A percentile compares a stretch with the other conserved stretches of the same genome.
Conservation (phyloP, 1,284 basidiomycete genomes). For the Rhodotorula sp. region DNA sequence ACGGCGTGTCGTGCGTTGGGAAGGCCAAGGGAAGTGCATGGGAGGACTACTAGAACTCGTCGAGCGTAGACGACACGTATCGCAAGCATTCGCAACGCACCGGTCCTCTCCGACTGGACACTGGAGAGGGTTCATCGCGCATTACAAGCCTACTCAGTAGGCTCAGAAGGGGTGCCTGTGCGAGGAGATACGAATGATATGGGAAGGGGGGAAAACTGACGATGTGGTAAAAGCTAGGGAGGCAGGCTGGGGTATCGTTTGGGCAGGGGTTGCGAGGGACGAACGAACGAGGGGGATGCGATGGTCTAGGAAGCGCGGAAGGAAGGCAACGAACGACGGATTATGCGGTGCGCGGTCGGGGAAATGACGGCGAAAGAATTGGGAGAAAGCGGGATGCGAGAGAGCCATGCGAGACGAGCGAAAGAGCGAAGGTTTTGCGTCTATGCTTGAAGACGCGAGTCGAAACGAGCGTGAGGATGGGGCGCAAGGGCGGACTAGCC, state of each 20-base stretch:
- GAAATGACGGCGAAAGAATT: neutral
- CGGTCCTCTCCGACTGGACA: no score
- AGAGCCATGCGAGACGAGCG: neutral
- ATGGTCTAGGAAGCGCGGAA: no score
- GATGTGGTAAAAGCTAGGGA: no score
- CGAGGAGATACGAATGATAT: neutral
- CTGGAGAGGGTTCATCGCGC: neutral
- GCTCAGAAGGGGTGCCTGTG: neutral
- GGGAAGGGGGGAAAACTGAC: neutral
- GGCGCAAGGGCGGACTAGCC: neutral
- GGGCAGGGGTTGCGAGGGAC: no score
- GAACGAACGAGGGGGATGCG: no score
- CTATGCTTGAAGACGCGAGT: neutral
- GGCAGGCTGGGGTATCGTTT: no score
- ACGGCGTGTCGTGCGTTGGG: neutral
- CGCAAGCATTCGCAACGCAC: neutral
- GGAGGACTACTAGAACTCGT: conserved; percentile 6
- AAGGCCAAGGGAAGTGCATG: neutral
- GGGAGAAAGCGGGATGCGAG: neutral
- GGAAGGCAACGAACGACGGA: no score
- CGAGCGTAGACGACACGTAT: neutral
- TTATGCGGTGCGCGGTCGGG: no score
- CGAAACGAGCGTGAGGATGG: neutral
- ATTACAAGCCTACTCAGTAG: neutral
- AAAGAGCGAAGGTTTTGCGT: neutral